phyloP scores from a whole-genome alignment of 176 grass and related monocot genomes.

The Avena eriantha region DNA sequence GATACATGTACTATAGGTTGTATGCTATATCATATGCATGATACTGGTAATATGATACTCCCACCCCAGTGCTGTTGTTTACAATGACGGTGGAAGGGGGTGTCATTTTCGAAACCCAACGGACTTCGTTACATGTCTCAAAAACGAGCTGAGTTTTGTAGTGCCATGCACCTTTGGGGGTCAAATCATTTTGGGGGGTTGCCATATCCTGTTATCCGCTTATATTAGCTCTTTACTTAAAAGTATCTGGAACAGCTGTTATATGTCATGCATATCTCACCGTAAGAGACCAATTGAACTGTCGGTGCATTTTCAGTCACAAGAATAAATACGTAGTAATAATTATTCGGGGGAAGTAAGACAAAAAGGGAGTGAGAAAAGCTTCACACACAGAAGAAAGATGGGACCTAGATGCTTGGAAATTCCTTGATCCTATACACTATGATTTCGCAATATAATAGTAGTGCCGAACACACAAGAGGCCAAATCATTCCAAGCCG shows the following conservation, averaged over 20 bases:
- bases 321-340: not conserved
- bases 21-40: no score
- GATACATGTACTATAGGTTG: no score
- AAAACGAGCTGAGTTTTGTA: not conserved
- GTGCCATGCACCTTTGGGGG: not conserved
- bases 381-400: not conserved
- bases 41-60: no score
- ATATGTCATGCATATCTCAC: slow-evolving; percentile 1
- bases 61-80: no score
- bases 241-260: not conserved
- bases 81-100: no score
- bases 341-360: slow-evolving; percentile 33
- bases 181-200: not conserved
- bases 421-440: slow-evolving; percentile 32
- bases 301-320: no score
- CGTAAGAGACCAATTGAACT: not conserved
- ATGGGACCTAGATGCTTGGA: not conserved
- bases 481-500: slow-evolving; percentile 48
- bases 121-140: no score
- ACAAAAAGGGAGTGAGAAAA: slow-evolving; percentile 27
- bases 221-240: not conserved
- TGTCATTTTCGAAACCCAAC: no score
- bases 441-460: slow-evolving; percentile 44
- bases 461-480: slow-evolving; percentile 48
- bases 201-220: not conserved